Evolutionary conservation across 2,329 filamentous ascomycete species (phyloP), one percentile per base, ranked within the genome.

Genomic region (Fonsecaea multimorphosa): DNA sequence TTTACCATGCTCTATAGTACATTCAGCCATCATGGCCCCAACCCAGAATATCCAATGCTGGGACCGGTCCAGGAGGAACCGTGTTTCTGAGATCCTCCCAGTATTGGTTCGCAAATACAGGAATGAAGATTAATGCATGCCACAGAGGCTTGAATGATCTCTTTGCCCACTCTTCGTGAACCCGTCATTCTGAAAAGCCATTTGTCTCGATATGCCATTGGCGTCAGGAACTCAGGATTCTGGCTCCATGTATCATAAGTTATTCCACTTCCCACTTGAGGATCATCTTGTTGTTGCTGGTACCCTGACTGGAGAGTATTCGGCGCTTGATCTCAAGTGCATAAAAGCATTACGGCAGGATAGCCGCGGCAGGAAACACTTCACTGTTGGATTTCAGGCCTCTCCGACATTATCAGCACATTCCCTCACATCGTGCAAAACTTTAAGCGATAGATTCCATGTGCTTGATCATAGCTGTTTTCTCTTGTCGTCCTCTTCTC

Each of bases 401-500:
- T 19, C n/a, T 7, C 5, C 7, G 12, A 53, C 6, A 53, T 32
- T 7, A 8, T 11, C 24, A 36, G 29, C 22, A 16, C 53, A 34
- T 56, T 27, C 53, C 19, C 5, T 19, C 12, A n/a, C 7, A 22
- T 22, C n/a, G 16, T n/a, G 40, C 19, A 46, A 46, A 22, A 8
- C 11, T 46, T 12, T 22, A 12, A n/a, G 6, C 19, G 19, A 27
- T 24, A 8, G 8, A 58, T 27, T 31, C 12, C 34, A 14, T 27
- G 2, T 24, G 2, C 11, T 49, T 49, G n/a, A 14, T 49, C 44
- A 58, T 6, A 46, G 24, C 19, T 36, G 34, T 38, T 59, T 54
- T 44, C 54, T 69, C 63, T 69, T 62, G 12, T 71, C 70, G 22
- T 72, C 78, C 62, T 80, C 78, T 36, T 78, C 76, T 40, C 77